Conservation (phyloP, 163 green algal species). For the Scenedesmus sp. region DNA sequence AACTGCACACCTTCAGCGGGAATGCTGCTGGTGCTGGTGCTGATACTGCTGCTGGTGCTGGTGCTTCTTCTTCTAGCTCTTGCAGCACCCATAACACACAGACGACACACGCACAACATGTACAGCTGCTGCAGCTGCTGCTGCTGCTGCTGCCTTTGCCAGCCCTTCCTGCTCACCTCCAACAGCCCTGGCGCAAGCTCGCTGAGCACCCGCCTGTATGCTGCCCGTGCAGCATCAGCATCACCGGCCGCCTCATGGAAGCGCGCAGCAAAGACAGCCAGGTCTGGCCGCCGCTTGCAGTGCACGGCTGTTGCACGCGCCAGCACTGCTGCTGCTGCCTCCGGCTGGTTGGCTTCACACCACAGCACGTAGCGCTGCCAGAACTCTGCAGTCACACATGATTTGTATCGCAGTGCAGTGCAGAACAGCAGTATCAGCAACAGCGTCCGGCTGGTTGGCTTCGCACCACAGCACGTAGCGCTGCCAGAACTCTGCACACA, state of each 20-base stretch:
- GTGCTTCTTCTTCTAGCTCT: background rate
- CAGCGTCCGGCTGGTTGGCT: slow-evolving; percentile 35
- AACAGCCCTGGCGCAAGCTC: slow-evolving; percentile 75
- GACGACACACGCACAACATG: too few relatives aligned
- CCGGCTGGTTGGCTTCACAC: slow-evolving; percentile 62
- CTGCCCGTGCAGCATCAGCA: slow-evolving; percentile 59
- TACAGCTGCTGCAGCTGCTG: too few relatives aligned
- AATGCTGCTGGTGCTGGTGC: background rate
- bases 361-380: slow-evolving; percentile 86
- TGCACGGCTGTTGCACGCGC: slow-evolving; percentile 70
- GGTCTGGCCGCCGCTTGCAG: slow-evolving; percentile 76
- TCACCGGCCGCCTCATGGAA: slow-evolving; percentile 77
- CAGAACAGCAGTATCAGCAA: background rate
- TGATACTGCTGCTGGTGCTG: background rate
- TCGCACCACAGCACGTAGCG: slow-evolving; percentile 84
- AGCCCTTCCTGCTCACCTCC: slow-evolving; percentile 25
- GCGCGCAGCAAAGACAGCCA: slow-evolving; percentile 78
- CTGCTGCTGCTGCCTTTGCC: too few relatives aligned
- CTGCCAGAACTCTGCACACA: slow-evolving; percentile 82
- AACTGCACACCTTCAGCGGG: too few relatives aligned
- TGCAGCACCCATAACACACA: too few relatives aligned
- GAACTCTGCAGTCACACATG: slow-evolving; percentile 70
- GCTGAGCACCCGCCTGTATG: slow-evolving; percentile 60
- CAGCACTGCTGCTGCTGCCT: slow-evolving; percentile 62
- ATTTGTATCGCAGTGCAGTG: too few relatives aligned